phyloP scores from a whole-genome alignment of 2,329 filamentous ascomycete species.

The Aspergillus hortae region DNA sequence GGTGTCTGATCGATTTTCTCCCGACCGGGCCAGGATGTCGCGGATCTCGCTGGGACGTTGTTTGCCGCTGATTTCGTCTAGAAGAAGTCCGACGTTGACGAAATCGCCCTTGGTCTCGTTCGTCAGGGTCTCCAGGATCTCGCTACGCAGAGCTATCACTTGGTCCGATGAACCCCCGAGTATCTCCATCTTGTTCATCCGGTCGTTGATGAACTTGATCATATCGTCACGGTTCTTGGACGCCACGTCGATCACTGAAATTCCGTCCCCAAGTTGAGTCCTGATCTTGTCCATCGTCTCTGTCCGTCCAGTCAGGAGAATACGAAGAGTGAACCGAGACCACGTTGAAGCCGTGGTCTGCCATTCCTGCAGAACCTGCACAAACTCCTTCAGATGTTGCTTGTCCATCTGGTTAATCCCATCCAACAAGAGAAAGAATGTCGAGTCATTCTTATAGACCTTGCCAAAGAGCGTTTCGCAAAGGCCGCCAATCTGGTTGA shows the following conservation, averaged over 20 bases:
- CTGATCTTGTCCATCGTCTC: slow-evolving; percentile 17
- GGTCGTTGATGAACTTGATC: slow-evolving; percentile 18
- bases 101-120: slow-evolving; percentile 20
- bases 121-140: slow-evolving; percentile 13
- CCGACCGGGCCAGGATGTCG: slow-evolving; percentile 21
- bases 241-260: slow-evolving; percentile 13
- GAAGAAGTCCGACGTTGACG: slow-evolving; percentile 19
- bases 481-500: slow-evolving; percentile 7
- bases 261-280: slow-evolving; percentile 5
- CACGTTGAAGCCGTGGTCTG: slow-evolving; percentile 4
- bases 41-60: slow-evolving; percentile 22
- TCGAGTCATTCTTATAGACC: slow-evolving; percentile 19
- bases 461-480: slow-evolving; percentile 13
- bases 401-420: slow-evolving; percentile 45
- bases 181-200: slow-evolving; percentile 24
- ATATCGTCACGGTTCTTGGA: slow-evolving; percentile 20
- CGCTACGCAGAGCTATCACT: slow-evolving; percentile 15
- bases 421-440: slow-evolving; percentile 45
- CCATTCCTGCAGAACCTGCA: slow-evolving; percentile 13
- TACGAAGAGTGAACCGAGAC: slow-evolving; percentile 14
- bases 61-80: slow-evolving; percentile 25
- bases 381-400: slow-evolving; percentile 16
- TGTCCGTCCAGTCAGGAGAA: slow-evolving; percentile 17
- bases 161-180: slow-evolving; percentile 17
- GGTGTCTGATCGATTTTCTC: slow-evolving; percentile 21